These are phyloP conservation scores for Musa beccarii DNA, from an alignment of 176 grass and related monocot genomes.

Conservation along the genomic window DNA sequence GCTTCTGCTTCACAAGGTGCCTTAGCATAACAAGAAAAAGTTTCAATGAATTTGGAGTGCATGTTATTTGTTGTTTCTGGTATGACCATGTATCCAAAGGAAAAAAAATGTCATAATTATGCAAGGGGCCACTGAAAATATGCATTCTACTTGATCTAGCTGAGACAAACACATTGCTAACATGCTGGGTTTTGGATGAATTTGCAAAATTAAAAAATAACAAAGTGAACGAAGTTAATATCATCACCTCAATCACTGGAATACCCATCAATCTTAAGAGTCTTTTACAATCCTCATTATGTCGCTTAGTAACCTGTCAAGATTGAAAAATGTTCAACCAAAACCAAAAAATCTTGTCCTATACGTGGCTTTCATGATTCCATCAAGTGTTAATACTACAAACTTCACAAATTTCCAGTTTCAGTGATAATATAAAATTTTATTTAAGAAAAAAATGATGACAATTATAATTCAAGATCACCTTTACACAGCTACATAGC, in stretches of 20 bases:
- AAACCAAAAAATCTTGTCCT: neutral
- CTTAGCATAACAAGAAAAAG: conserved; percentile 21
- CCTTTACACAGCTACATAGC: neutral
- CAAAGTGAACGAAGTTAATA: conserved; percentile 11
- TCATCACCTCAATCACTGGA: conserved; percentile 64
- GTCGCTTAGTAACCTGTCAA: conserved; percentile 50
- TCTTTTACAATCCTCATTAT: conserved; percentile 78
- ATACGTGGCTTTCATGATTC: conserved; percentile 4
- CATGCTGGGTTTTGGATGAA: neutral
- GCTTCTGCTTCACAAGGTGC: conserved; percentile 89
- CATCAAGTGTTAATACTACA: neutral
- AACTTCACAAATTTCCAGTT: neutral
- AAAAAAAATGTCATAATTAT: neutral
- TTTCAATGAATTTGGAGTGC: neutral
- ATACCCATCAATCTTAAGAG: conserved; percentile 83
- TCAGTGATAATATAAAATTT: neutral
- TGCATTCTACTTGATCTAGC: neutral
- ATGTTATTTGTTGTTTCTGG: neutral
- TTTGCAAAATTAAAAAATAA: neutral
- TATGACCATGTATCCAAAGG: too few species aligned
- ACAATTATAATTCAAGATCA: neutral
- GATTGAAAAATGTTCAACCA: conserved; percentile 1
- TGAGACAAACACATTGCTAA: neutral
- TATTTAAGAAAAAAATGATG: neutral
- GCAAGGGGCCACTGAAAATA: neutral